These are phyloP conservation scores for Boletus vermiculosoides DNA, from an alignment of 768 basidiomycete species.

Conservation along the genomic window DNA sequence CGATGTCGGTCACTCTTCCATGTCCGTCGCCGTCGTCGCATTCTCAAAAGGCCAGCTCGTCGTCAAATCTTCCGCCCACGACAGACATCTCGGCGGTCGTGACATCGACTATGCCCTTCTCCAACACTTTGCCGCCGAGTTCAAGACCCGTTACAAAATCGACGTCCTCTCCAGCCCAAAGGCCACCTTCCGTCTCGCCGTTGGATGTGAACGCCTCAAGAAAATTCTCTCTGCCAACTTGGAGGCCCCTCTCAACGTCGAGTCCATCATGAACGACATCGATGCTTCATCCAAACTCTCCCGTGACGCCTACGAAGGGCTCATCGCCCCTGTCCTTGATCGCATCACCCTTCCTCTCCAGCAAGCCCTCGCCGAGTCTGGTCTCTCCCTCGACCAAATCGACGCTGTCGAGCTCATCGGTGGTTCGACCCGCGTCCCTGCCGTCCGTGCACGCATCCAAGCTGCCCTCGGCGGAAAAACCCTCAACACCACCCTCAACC, in stretches of 20 bases:
- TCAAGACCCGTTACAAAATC: slow-evolving; percentile 97
- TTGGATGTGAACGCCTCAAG: slow-evolving; percentile 92
- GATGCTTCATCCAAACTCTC: slow-evolving; percentile 86
- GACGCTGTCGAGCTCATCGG: slow-evolving; percentile 92
- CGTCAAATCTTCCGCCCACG: slow-evolving; percentile 87
- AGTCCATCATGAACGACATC: slow-evolving; percentile 94
- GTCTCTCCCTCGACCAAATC: slow-evolving; percentile 79
- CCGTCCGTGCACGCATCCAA: slow-evolving; percentile 86
- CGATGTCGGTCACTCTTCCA: slow-evolving; percentile 91
- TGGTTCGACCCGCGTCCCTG: slow-evolving; percentile 89
- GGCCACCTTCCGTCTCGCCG: slow-evolving; percentile 85
- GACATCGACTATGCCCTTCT: slow-evolving; percentile 94
- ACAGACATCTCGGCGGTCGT: slow-evolving; percentile 91
- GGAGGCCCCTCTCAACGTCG: slow-evolving; percentile 87
- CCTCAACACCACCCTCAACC: slow-evolving; percentile 93
- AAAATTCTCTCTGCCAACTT: slow-evolving; percentile 94
- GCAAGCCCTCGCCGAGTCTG: slow-evolving; percentile 77
- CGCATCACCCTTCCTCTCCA: slow-evolving; percentile 75
- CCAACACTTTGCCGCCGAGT: slow-evolving; percentile 84
- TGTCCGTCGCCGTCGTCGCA: slow-evolving; percentile 84
- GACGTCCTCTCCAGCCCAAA: slow-evolving; percentile 91
- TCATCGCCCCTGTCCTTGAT: slow-evolving; percentile 73
- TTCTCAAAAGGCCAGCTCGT: slow-evolving; percentile 92
- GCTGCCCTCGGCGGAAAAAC: slow-evolving; percentile 76
- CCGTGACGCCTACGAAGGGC: slow-evolving; percentile 78